Evolutionary conservation across 1,139 yeast species (phyloP), one percentile per base, ranked within the genome.

Genomic region (Blastobotrys arbuscula): DNA sequence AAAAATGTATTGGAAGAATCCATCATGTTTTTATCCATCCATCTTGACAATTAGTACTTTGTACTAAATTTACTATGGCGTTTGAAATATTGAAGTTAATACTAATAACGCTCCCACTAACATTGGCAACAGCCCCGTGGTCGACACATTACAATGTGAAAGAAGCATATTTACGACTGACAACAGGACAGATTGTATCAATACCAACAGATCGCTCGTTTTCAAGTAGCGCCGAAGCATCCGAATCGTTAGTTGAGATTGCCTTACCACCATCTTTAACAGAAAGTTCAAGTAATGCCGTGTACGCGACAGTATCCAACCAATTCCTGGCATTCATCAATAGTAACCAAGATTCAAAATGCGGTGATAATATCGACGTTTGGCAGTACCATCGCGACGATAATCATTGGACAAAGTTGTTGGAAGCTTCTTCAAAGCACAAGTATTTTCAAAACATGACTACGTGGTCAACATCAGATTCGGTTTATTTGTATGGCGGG

Each of bases 401-500:
- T 6, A 44, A 58, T 40, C n/a, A 39, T 2, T 61, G 65, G 65
- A 37, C 41, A 1, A 21, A 39, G 5, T 20, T 59, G 6, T 45
- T 54, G 8, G 30, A 49, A 2, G 47, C 51, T 10, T 45, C 45
- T 24, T 3, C 40, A n/a, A 39, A 26, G 9, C 12, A n/a, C 10
- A 39, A n/a, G 7, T 58, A 53, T 48, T 53, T 51, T 37, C 45
- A 46, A 28, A 56, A 50, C 44, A 52, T 50, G 41, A 64, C 38
- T 57, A 78, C 5, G 56, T 76, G 1, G 57, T 60, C 75, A 8
- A 70, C 76, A 0, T 45, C 55, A 2, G 69, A 65, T 26, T 53
- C 70, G 2, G 59, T 77, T 1, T 77, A 74, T 55, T 66, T 78
- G 2, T 78, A 73, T 55, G 82, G 82, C 2, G 83, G 83, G 6